Conservation (phyloP, 2,329 filamentous ascomycete genomes). For the Aspergillus ustus region DNA sequence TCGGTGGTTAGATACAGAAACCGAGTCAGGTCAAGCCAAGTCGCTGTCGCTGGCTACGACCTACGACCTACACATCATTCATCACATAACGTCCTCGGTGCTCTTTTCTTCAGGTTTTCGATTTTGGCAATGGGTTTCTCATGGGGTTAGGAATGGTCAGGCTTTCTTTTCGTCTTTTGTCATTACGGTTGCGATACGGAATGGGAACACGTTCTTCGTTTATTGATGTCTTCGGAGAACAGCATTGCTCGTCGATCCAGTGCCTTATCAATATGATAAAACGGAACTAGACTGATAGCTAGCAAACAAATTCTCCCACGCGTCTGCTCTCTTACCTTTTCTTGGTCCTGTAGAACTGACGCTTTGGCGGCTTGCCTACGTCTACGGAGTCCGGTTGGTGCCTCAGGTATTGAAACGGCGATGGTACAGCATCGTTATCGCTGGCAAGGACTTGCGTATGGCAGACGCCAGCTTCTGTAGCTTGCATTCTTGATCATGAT, state of each 20-base stretch:
- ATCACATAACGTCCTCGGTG: background rate
- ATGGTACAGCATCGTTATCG: too few species aligned
- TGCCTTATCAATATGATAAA: background rate
- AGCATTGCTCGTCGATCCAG: background rate
- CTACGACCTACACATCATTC: background rate
- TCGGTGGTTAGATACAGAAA: slow-evolving; percentile 70
- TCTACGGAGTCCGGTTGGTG: too few species aligned
- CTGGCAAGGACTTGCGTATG: too few species aligned
- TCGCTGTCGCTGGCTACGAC: background rate
- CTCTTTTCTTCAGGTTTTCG: slow-evolving; percentile 3
- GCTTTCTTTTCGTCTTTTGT: slow-evolving; percentile 6
- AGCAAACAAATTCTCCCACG: background rate
- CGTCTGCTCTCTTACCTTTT: background rate
- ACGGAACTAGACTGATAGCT: slow-evolving; percentile 4
- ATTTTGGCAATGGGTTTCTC: slow-evolving; percentile 18
- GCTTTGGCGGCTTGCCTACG: too few species aligned
- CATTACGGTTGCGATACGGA: slow-evolving; percentile 10
- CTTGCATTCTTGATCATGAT: too few species aligned
- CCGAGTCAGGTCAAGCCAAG: background rate
- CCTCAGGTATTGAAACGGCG: too few species aligned
- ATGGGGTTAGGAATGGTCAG: slow-evolving; percentile 20
- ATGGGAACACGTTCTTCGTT: slow-evolving; percentile 7
- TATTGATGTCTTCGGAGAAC: slow-evolving; percentile 8
- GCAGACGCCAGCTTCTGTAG: too few species aligned
- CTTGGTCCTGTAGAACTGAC: too few species aligned